Base-by-base conservation (phyloP, 2,329 filamentous ascomycete genomes). In the Cladorrhinum sp. region DNA sequence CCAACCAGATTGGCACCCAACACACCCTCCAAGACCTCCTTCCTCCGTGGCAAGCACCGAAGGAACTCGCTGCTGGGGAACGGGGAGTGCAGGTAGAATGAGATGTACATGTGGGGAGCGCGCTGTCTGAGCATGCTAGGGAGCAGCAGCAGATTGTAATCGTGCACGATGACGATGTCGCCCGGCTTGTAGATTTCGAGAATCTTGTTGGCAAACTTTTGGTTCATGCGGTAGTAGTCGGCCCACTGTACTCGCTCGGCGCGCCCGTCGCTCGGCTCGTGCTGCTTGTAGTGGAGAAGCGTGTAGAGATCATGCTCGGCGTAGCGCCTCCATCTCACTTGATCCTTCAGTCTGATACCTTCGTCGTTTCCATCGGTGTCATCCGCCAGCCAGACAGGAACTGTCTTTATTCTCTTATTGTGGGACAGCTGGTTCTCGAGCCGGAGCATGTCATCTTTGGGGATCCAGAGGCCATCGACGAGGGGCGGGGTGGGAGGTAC, bases 31-130 rank as follows among this genome's bases (percentile, higher is more conserved):
- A 98, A 80, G 10, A 98, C 83, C 73, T 97, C 92, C 75, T 96
- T 96, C 67, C 93, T 86, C 65, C 91, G 86, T 38, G 91, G 90
- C 59, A 97, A 80, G 73, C 93, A 96, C 52, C 93, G 86, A 73
- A 97, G 85, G 72, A 96, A 97, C 75, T 98, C 95, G 80, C 91
- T 96, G 76, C 92, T 96, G 32, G 93, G 93, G 75, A 98, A 98
- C 0, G 93, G 93, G 50, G 92, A 89, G 75, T 98, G 93, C 51
- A 98, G 81, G 79, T 92, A 98, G 79, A 97, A 97, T 57, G 92
- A 89, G 71, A 97, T 93, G 78, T 96, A 96, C 76, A 96, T 91
- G 73, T 92, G 91, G 3, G 92, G 91, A 18, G 93, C 81, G 48
- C 89, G 86, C 74, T 96, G 92, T 52, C 93, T 88, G 61, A 98